These are phyloP conservation scores for Rutstroemia sp. DNA, from an alignment of 2,329 filamentous ascomycete genomes.

Conservation along the genomic window DNA sequence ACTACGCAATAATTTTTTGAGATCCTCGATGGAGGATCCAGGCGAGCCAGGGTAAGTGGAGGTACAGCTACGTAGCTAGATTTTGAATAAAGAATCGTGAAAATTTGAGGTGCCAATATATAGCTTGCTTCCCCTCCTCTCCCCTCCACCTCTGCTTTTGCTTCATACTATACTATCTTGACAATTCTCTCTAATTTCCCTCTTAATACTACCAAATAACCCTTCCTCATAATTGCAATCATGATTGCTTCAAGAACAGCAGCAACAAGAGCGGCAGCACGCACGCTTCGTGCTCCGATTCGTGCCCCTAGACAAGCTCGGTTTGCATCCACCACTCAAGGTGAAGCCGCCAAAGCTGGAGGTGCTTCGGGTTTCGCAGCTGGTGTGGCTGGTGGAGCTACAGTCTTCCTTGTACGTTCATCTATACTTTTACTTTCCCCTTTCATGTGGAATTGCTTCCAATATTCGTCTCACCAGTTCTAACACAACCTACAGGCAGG, in stretches of 20 bases:
- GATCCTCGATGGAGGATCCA: no score
- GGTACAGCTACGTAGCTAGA: no score
- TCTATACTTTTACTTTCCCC: neutral
- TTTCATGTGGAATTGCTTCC: neutral
- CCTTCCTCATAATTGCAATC: neutral
- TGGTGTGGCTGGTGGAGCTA: slow-evolving; percentile 41
- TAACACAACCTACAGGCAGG: slow-evolving; percentile 28
- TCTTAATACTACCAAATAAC: neutral
- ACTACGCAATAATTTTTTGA: no score
- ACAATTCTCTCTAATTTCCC: neutral
- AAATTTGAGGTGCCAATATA: no score
- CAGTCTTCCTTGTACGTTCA: slow-evolving; percentile 33
- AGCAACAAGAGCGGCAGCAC: slow-evolving; percentile 17
- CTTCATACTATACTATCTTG: neutral
- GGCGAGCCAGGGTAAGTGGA: no score
- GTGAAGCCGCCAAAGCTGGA: slow-evolving; percentile 19
- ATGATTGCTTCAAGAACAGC: slow-evolving; percentile 21
- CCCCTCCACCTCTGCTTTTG: no score
- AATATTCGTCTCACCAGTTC: neutral
- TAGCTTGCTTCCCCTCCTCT: no score
- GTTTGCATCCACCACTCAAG: slow-evolving; percentile 18
- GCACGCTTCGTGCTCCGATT: slow-evolving; percentile 11
- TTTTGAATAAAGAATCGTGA: no score
- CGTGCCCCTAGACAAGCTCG: slow-evolving; percentile 23
- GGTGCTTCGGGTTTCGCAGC: slow-evolving; percentile 37